Base-by-base conservation (phyloP, 2,329 filamentous ascomycete species). In the Rhytidhysteron rufulum region DNA sequence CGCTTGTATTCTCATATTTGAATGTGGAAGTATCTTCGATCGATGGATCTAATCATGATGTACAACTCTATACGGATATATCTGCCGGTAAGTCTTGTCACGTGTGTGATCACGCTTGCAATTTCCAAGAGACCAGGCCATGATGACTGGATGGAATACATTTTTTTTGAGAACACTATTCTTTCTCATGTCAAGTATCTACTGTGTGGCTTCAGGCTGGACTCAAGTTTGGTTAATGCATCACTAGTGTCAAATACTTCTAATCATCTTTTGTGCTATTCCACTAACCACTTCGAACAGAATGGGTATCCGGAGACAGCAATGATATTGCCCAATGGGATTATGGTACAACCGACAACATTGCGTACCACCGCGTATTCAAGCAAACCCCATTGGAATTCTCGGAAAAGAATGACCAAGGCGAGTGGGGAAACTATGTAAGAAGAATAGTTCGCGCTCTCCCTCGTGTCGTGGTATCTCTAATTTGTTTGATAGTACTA, bases 61-160 rank as follows among this genome's bases (percentile, higher is more conserved):
- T 88, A 2, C 78, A 87, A 54, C 54, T 89, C 4, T 89, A 90
- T 56, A 73, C 82, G 18, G 86, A 89, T 55, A 80, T 88, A 29
- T 82, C 83, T 38, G 82, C 79, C 40, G 81, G 80, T 83, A 58
- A 58, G 74, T 60, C 27, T 20, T 22, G 4, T 29, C 24, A 27
- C 13, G 24, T 27, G 24, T 13, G 13, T n/a, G 24, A 13, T 27
- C 8, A 13, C 13, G 24, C 24, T 27, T 27, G 24, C 7, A 13
- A 8, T 27, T 13, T 8, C 24, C 8, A 27, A 27, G 24, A n/a
- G n/a, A n/a, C n/a, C n/a, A n/a, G n/a, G n/a, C n/a, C n/a, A n/a
- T n/a, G n/a, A n/a, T n/a, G n/a, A n/a, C n/a, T n/a, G n/a, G n/a
- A n/a, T n/a, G n/a, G n/a, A n/a, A n/a, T n/a, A n/a, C n/a, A n/a